Conservation (phyloP, 805 yeast genomes). For the Candida anglica region DNA sequence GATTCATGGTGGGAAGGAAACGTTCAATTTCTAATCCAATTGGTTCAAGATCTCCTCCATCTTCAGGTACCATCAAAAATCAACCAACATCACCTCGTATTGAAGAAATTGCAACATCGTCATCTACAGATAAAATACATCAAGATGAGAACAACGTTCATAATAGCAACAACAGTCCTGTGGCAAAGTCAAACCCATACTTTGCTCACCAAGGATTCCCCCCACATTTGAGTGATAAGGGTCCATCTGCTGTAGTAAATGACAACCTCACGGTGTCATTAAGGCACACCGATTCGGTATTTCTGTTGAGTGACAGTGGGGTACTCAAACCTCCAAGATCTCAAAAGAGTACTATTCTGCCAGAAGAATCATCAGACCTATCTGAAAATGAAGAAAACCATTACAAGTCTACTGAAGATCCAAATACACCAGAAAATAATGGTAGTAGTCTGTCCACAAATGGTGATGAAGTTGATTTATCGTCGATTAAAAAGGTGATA, state of each 20-base stretch:
- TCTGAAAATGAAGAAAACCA: constrained; percentile 25
- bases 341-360: constrained; percentile 10
- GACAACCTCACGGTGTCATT: constrained; percentile 29
- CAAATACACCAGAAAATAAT: too few relatives aligned
- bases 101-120: background rate
- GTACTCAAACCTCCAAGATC: constrained; percentile 18
- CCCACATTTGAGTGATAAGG: constrained; percentile 36
- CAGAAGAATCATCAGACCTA: constrained; percentile 9
- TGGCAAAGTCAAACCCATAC: constrained; percentile 41
- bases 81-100: constrained; percentile 2
- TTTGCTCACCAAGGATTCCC: constrained; percentile 59
- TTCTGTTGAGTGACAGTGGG: constrained; percentile 14
- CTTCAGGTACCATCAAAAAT: constrained; percentile 14
- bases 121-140: background rate
- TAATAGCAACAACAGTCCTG: constrained; percentile 15
- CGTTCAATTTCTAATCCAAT: constrained; percentile 14
- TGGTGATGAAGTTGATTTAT: too few relatives aligned
- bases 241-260: constrained; percentile 13
- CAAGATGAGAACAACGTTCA: constrained; percentile 1
- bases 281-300: constrained; percentile 36
- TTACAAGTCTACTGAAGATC: constrained; percentile 26
- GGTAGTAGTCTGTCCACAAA: too few relatives aligned
- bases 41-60: constrained; percentile 20
- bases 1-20: constrained; percentile 13
- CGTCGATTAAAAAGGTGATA: too few relatives aligned